These are phyloP conservation scores for Boletus rubroflammeus DNA, from an alignment of 768 basidiomycete species.

Conservation along the genomic window DNA sequence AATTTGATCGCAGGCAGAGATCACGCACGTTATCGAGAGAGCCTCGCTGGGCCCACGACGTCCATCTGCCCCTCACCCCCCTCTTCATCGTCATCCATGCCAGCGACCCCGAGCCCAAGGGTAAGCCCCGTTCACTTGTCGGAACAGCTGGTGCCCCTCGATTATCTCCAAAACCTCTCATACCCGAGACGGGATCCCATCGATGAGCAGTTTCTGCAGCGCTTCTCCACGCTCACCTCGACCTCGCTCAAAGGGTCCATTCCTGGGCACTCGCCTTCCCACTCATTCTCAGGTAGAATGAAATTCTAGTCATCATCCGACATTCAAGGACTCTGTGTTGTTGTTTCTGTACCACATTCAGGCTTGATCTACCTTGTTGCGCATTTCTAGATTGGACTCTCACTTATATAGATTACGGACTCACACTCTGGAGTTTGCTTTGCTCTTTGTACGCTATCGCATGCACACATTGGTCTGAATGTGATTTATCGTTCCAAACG, in stretches of 20 bases:
- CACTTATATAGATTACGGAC: conserved; percentile 32
- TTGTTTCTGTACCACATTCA: conserved; percentile 2
- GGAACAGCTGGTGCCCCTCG: conserved; percentile 55
- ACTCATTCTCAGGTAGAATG: conserved; percentile 28
- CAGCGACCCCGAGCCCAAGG: conserved; percentile 36
- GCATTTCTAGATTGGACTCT: conserved; percentile 22
- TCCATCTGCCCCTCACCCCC: conserved; percentile 31
- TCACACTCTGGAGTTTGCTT: conserved; percentile 21
- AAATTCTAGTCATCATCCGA: conserved; percentile 6
- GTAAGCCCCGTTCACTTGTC: conserved; percentile 21
- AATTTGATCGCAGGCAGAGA: conserved; percentile 21
- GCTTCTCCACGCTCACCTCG: conserved; percentile 40
- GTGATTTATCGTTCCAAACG: conserved; percentile 11
- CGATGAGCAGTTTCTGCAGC: conserved; percentile 61
- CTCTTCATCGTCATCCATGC: conserved; percentile 38
- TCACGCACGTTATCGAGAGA: conserved; percentile 22
- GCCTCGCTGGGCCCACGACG: conserved; percentile 18
- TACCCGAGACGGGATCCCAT: conserved; percentile 56
- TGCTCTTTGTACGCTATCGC: conserved; percentile 24
- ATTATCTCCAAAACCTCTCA: conserved; percentile 54
- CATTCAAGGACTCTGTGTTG: neutral
- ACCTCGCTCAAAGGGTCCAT: conserved; percentile 15
- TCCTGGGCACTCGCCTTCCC: conserved; percentile 16
- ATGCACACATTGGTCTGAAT: conserved; percentile 13
- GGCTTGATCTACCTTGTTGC: conserved; percentile 9